Conservation (phyloP, 2,329 filamentous ascomycete species). For the Pseudogymnoascus sp. region DNA sequence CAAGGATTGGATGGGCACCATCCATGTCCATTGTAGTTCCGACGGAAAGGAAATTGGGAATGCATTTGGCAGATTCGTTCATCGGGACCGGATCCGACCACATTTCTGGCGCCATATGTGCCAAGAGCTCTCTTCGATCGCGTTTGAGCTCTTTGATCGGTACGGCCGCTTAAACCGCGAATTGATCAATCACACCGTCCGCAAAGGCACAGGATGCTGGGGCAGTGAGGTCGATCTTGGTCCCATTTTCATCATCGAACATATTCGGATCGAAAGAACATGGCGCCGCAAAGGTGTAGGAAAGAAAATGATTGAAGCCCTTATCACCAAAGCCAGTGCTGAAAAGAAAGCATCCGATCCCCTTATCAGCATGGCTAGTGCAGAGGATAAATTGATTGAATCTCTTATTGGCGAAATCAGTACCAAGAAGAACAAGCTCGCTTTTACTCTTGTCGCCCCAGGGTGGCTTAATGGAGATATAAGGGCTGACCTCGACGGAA, state of each 20-base stretch:
- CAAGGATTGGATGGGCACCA: constrained; percentile 15
- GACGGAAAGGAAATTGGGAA: constrained; percentile 18
- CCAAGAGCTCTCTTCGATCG: constrained; percentile 27
- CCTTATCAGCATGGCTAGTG: constrained; percentile 7
- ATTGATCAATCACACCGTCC: constrained; percentile 25
- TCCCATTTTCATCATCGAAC: constrained; percentile 23
- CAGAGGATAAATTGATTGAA: constrained; percentile 16
- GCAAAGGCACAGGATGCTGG: constrained; percentile 27
- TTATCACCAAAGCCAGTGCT: constrained; percentile 22
- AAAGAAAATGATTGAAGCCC: constrained; percentile 24
- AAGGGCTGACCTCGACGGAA: constrained; percentile 18
- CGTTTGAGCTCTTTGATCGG: constrained; percentile 32
- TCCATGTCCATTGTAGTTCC: constrained; percentile 12
- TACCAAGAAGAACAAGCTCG: neutral
- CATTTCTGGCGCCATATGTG: constrained; percentile 31
- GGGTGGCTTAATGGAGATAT: constrained; percentile 20
- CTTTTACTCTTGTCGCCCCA: constrained; percentile 20
- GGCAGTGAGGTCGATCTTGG: constrained; percentile 26
- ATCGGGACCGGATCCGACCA: constrained; percentile 20
- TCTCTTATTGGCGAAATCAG: neutral
- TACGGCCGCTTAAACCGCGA: constrained; percentile 32
- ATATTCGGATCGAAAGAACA: constrained; percentile 14
- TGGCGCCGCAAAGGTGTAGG: constrained; percentile 29
- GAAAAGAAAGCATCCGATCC: neutral
- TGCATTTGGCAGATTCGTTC: constrained; percentile 22